Conservation (phyloP, 2,329 filamentous ascomycete genomes). For the Penicillium aurantiogriseum region DNA sequence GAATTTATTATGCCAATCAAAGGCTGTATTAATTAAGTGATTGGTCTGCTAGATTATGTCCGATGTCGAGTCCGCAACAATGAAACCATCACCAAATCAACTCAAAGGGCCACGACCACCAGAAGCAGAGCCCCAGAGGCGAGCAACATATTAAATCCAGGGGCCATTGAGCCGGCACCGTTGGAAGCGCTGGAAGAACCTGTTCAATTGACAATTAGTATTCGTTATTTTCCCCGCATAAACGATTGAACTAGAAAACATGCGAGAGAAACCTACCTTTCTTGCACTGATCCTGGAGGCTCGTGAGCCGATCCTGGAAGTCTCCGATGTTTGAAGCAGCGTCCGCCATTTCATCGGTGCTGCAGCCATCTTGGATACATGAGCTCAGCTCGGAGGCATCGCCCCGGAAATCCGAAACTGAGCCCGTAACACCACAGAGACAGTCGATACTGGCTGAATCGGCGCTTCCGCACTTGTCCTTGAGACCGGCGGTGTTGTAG, state of each 20-base stretch:
- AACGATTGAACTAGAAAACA: background rate
- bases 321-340: background rate
- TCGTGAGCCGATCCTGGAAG: background rate
- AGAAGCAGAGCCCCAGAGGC: slow-evolving; percentile 8
- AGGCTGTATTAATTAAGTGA: background rate
- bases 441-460: slow-evolving; percentile 4
- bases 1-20: background rate
- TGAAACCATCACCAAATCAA: background rate
- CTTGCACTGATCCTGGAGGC: background rate
- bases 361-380: background rate
- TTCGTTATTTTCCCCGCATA: background rate
- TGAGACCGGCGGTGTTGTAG: slow-evolving; percentile 8
- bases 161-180: background rate
- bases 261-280: background rate
- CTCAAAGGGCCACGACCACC: background rate
- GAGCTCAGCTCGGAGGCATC: background rate
- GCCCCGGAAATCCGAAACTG: background rate
- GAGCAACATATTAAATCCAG: slow-evolving; percentile 1
- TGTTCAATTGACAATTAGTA: background rate
- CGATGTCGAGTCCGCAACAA: background rate
- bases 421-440: slow-evolving; percentile 2
- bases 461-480: slow-evolving; percentile 9
- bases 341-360: background rate
- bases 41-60: background rate
- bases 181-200: background rate